Evolutionary conservation across 1,139 yeast genomes (phyloP), one percentile per base, ranked within the genome.

Genomic region (Suhomyces bolitotheri): DNA sequence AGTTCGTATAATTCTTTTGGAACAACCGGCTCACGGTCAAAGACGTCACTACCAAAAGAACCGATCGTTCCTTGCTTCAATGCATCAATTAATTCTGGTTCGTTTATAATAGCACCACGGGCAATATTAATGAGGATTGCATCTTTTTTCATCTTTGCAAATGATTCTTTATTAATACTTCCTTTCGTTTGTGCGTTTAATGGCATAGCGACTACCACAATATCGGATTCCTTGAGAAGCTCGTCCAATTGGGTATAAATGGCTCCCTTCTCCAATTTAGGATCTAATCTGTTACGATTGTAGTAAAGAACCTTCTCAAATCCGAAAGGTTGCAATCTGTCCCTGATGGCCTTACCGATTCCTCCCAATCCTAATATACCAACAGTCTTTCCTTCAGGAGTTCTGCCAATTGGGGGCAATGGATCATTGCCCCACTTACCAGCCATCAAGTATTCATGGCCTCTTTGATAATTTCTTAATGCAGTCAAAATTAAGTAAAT

Each of bases 321-420:
- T 2, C 86, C 88, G 54, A 83, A 80, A 10, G 86, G 85, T 46
- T 60, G 55, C 41, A 80, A 65, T 48, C 87, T 71, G 45, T 75
- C 74, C 27, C 84, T 71, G 40, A 82, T 75, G 31, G 82, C 79
- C 38, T 82, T 71, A 26, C 92, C 94, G 54, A 83, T 83, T 22
- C 88, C 88, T 20, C 94, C 94, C 71, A 84, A 67, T 2, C 92
- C 94, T 33, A 82, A 60, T 26, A 83, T 76, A 21, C 90, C 90
- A 22, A 82, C 76, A 7, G 68, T 66, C 47, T 74, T 75, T 10
- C 80, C 80, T 39, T 64, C 72, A 11, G 90, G 88, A 48, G 79
- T 82, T 22, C 39, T 33, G 1, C 50, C 51, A 4, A 34, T 27
- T 4, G 45, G 42, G 2, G 41, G 40, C 12, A 55, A 62, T 27